phyloP scores from a whole-genome alignment of 306 rosid genomes.

The Parietaria judaica region DNA sequence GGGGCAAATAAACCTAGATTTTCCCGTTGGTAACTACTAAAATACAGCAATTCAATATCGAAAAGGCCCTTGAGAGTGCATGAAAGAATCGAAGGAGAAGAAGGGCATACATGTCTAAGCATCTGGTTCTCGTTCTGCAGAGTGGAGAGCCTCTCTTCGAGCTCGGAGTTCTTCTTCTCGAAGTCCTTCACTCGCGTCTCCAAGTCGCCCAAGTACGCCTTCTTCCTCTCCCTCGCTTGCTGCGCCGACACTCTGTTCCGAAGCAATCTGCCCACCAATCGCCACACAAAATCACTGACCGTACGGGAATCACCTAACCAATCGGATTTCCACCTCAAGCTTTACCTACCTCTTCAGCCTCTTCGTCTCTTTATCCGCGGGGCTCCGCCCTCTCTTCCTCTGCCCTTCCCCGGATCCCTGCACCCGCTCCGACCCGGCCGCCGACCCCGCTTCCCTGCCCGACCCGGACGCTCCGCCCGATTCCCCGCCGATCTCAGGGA shows the following conservation, averaged over 20 bases:
- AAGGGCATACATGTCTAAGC: slow-evolving; percentile 78
- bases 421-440: slow-evolving; percentile 56
- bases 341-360: slow-evolving; percentile 65
- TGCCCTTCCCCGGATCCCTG: slow-evolving; percentile 59
- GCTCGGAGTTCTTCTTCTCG: slow-evolving; percentile 78
- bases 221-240: slow-evolving; percentile 97
- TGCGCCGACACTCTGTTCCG: slow-evolving; percentile 98
- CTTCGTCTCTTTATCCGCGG: slow-evolving; percentile 95
- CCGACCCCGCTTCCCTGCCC: slow-evolving; percentile 44
- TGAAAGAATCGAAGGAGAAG: not conserved
- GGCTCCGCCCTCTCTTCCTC: slow-evolving; percentile 81
- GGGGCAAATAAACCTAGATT: too few species aligned
- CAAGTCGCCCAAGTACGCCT: slow-evolving; percentile 78
- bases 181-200: slow-evolving; percentile 64
- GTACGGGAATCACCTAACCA: not conserved
- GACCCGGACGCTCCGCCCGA: slow-evolving; percentile 77
- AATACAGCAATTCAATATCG: too few species aligned
- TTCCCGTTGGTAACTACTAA: too few species aligned
- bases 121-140: slow-evolving; percentile 96
- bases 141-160: slow-evolving; percentile 76
- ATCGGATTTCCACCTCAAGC: too few species aligned
- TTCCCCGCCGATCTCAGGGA: slow-evolving; percentile 88
- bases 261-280: slow-evolving; percentile 40
- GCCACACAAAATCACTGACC: slow-evolving; percentile 20
- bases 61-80: too few species aligned